phyloP scores from a whole-genome alignment of 2,329 filamentous ascomycete genomes.

The Rhynchosporium agropyri region DNA sequence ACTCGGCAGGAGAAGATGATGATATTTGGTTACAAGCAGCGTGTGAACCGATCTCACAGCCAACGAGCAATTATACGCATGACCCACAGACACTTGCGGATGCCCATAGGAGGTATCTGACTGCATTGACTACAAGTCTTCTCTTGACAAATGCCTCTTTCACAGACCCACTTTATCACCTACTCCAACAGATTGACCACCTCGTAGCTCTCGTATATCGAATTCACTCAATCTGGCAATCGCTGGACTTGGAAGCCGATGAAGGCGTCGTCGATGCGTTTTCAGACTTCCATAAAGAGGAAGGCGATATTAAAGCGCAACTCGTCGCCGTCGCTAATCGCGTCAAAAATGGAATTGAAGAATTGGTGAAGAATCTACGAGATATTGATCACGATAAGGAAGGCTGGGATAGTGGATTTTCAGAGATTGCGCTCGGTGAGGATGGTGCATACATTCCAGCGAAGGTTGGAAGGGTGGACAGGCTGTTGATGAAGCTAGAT shows the following conservation, averaged over 20 bases:
- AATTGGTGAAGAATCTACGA: slow-evolving; percentile 57
- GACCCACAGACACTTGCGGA: slow-evolving; percentile 84
- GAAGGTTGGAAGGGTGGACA: slow-evolving; percentile 78
- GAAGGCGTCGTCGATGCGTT: slow-evolving; percentile 79
- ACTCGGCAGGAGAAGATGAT: slow-evolving; percentile 38
- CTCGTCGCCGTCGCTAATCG: slow-evolving; percentile 64
- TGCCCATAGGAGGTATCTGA: slow-evolving; percentile 78
- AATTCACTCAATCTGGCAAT: slow-evolving; percentile 74
- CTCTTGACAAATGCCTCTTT: slow-evolving; percentile 67
- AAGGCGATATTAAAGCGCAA: slow-evolving; percentile 65
- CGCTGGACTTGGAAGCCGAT: slow-evolving; percentile 79
- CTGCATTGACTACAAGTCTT: slow-evolving; percentile 65
- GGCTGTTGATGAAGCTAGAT: slow-evolving; percentile 89
- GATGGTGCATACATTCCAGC: slow-evolving; percentile 66
- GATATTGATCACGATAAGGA: slow-evolving; percentile 53
- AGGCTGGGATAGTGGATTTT: slow-evolving; percentile 43
- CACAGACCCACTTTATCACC: slow-evolving; percentile 64
- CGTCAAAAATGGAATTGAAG: slow-evolving; percentile 69
- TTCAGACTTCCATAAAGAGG: slow-evolving; percentile 71
- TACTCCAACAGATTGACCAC: slow-evolving; percentile 77
- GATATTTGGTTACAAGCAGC: slow-evolving; percentile 49
- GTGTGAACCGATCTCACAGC: slow-evolving; percentile 29
- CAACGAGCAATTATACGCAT: slow-evolving; percentile 48
- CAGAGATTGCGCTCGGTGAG: slow-evolving; percentile 44
- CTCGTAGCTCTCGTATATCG: slow-evolving; percentile 77